Conservation (phyloP, 345 rosid species). For the Orychophragmus violaceus region DNA sequence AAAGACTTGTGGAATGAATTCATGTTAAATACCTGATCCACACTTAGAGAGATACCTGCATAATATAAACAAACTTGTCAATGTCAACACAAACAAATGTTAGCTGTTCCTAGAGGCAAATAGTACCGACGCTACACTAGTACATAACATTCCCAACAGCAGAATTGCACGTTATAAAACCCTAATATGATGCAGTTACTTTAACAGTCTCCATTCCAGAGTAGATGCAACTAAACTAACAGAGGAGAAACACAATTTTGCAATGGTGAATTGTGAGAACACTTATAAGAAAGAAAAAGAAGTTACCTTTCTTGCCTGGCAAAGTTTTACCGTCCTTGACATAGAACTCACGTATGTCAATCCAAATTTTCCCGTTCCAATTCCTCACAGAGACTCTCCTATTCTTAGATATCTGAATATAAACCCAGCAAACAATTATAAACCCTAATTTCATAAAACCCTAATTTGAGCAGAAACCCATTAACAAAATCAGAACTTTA, state of each 20-base stretch:
- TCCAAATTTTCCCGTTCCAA: slow-evolving; percentile 72
- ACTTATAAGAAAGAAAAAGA: not conserved
- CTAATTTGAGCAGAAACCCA: not conserved
- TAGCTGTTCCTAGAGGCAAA: not conserved
- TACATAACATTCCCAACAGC: not conserved
- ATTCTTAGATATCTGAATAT: slow-evolving; percentile 65
- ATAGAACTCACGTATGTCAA: slow-evolving; percentile 92
- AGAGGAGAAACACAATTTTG: not conserved
- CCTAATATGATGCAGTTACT: not conserved
- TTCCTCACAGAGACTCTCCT: slow-evolving; percentile 80
- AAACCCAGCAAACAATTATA: not conserved
- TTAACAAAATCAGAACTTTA: not conserved
- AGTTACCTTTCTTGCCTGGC: slow-evolving; percentile 79
- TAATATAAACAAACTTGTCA: not conserved
- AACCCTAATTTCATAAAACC: slow-evolving; percentile 5
- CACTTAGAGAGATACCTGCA: slow-evolving; percentile 64
- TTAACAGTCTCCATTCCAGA: not conserved
- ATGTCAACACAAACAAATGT: not conserved
- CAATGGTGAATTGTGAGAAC: not conserved
- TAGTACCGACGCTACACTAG: not conserved
- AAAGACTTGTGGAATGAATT: not conserved
- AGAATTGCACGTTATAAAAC: not conserved
- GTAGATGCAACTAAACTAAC: not conserved
- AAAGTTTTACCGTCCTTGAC: slow-evolving; percentile 70
- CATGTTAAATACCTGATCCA: slow-evolving; percentile 64